Percentiles rank a stretch among this genome's conserved stretches.
Evolutionary conservation across 371 early-diverging fungal genomes (phyloP).

Genomic region (Syncephalastrum contaminatum): DNA sequence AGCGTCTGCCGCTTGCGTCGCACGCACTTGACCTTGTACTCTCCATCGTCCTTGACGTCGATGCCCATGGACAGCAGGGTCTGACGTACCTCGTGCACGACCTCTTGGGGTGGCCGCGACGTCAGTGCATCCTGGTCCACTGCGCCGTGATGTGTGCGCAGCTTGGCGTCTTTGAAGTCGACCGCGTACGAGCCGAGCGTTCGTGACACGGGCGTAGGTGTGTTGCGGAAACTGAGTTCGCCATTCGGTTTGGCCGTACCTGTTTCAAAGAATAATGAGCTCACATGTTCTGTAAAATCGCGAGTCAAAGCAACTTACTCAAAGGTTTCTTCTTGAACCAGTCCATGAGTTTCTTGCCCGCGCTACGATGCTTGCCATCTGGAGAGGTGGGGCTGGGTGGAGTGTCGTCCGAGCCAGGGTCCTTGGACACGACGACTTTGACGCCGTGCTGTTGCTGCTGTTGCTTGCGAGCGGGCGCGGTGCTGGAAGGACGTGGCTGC

Average conservation of each 20-base stretch:
- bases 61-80: conserved; percentile 67
- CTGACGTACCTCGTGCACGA: conserved; percentile 68
- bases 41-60: conserved; percentile 69
- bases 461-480: too few species aligned
- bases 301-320: conserved; percentile 31
- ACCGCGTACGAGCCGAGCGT: conserved; percentile 7
- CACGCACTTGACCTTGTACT: conserved; percentile 72
- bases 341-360: conserved; percentile 70
- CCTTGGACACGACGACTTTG: conserved; percentile 1
- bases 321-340: conserved; percentile 70
- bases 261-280: too few species aligned
- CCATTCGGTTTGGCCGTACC: too few species aligned
- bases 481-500: too few species aligned
- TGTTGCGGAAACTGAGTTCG: too few species aligned
- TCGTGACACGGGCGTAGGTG: background rate
- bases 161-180: conserved; percentile 49
- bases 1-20: conserved; percentile 23
- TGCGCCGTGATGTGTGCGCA: conserved; percentile 78
- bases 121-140: conserved; percentile 79
- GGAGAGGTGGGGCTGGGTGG: too few species aligned
- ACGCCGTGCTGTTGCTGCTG: too few species aligned
- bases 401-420: background rate
- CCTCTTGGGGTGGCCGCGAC: conserved; percentile 67
- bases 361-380: conserved; percentile 40
- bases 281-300: too few species aligned